Conservation (phyloP, 73 alveolate genomes). For the Paraurostyla sp. region DNA sequence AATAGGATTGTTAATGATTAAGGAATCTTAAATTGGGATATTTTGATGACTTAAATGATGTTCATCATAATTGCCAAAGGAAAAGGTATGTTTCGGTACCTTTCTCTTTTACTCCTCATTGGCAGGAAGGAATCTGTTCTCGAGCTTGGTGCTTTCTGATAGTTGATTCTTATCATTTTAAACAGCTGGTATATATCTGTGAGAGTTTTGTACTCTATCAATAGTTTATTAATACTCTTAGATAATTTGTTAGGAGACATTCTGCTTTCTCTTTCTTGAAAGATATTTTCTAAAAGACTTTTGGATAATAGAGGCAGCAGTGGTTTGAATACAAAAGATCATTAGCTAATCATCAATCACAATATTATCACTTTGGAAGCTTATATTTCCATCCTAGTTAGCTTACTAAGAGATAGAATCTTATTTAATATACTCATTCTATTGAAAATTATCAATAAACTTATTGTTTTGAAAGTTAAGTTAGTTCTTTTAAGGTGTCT, state of each 20-base stretch:
- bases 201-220: too few species aligned
- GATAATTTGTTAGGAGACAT: not conserved
- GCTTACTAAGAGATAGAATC: not conserved
- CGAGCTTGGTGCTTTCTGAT: constrained; percentile 36
- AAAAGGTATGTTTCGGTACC: constrained; percentile 39
- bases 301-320: constrained; percentile 45
- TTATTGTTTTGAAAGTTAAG: not conserved
- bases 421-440: not conserved
- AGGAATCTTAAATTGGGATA: not conserved
- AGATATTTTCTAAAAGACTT: constrained; percentile 3
- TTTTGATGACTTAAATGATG: not conserved
- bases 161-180: not conserved
- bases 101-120: not conserved
- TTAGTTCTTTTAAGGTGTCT: not conserved
- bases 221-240: not conserved
- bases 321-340: constrained; percentile 29
- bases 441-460: not conserved
- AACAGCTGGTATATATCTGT: too few species aligned
- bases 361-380: constrained; percentile 7
- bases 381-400: not conserved
- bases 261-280: not conserved
- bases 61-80: constrained; percentile 47
- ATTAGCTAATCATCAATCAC: constrained; percentile 47
- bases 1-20: not conserved
- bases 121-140: constrained; percentile 28